Conservation (phyloP, 2,329 filamentous ascomycete species). For the Epichloe amarillans region DNA sequence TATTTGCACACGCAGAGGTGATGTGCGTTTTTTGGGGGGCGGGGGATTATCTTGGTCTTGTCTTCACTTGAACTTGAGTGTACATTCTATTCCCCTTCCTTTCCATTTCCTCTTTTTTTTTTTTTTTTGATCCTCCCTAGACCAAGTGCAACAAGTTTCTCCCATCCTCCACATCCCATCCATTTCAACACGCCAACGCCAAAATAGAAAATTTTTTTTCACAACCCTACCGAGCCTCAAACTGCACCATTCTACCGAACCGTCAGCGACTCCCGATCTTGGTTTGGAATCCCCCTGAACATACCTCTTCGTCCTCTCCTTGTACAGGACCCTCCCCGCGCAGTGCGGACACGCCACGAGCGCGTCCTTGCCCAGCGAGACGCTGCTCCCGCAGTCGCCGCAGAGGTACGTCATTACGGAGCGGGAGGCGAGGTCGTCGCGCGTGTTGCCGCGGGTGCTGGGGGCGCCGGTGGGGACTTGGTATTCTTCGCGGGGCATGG, state of each 20-base stretch:
- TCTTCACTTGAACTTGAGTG: too few relatives aligned
- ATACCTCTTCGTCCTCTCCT: constrained; percentile 93
- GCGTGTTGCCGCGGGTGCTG: constrained; percentile 26
- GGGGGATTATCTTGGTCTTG: too few relatives aligned
- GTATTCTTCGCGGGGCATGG: constrained; percentile 63
- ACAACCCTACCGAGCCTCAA: constrained; percentile 63
- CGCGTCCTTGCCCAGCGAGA: constrained; percentile 31
- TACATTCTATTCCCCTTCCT: too few relatives aligned
- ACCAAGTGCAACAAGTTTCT: too few relatives aligned
- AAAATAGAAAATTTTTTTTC: too few relatives aligned
- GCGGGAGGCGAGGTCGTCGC: constrained; percentile 25
- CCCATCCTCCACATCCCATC: too few relatives aligned
- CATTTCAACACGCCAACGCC: too few relatives aligned
- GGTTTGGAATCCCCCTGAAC: constrained; percentile 23
- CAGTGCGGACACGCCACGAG: constrained; percentile 45
- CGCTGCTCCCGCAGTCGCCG: constrained; percentile 30
- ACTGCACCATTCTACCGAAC: constrained; percentile 80
- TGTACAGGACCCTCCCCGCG: constrained; percentile 90
- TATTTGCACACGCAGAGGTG: constrained; percentile 34
- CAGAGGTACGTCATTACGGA: constrained; percentile 27
- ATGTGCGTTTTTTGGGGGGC: neutral
- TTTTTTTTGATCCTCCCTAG: too few relatives aligned
- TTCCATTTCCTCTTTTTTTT: too few relatives aligned
- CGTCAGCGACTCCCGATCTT: neutral
- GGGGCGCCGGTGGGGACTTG: constrained; percentile 49